These are phyloP conservation scores for Nyctanthes arbortristis DNA, from an alignment of 257 asterid genomes.

Conservation along the genomic window DNA sequence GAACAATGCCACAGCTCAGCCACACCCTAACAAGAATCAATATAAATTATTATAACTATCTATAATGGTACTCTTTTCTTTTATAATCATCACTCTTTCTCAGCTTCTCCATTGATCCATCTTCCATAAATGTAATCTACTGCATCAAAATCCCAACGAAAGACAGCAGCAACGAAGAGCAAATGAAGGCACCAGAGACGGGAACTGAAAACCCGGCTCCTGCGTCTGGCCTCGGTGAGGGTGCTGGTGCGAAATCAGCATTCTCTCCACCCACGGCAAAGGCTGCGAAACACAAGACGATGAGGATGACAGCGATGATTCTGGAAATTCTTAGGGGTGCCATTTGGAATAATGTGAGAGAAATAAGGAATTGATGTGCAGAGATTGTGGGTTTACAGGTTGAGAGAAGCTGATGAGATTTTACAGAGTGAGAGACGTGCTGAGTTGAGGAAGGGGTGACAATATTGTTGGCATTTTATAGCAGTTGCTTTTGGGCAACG, in stretches of 20 bases:
- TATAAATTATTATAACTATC: too few relatives aligned
- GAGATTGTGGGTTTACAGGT: background rate
- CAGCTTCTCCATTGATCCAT: background rate
- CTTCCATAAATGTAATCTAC: slow-evolving; percentile 16
- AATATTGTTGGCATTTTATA: slow-evolving; percentile 12
- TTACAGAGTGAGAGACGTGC: background rate
- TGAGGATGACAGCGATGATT: slow-evolving; percentile 5
- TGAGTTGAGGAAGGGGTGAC: background rate
- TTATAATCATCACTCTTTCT: slow-evolving; percentile 5
- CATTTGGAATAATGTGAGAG: background rate
- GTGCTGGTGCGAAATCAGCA: slow-evolving; percentile 19
- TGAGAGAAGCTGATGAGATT: background rate
- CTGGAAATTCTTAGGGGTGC: slow-evolving; percentile 12
- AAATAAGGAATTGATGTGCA: background rate
- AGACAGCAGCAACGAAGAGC: slow-evolving; percentile 30
- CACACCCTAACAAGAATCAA: background rate
- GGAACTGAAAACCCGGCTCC: slow-evolving; percentile 33
- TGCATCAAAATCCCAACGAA: slow-evolving; percentile 29
- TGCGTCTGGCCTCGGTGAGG: slow-evolving; percentile 26
- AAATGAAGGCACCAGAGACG: slow-evolving; percentile 20
- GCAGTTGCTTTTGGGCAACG: slow-evolving; percentile 10
- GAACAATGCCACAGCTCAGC: background rate
- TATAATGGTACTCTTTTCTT: background rate
- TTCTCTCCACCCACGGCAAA: slow-evolving; percentile 24
- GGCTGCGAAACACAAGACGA: slow-evolving; percentile 19